Evolutionary conservation across 129 eudicot species (phyloP), one percentile per base, ranked within the genome.

Genomic region (Scalesia atractyloides): DNA sequence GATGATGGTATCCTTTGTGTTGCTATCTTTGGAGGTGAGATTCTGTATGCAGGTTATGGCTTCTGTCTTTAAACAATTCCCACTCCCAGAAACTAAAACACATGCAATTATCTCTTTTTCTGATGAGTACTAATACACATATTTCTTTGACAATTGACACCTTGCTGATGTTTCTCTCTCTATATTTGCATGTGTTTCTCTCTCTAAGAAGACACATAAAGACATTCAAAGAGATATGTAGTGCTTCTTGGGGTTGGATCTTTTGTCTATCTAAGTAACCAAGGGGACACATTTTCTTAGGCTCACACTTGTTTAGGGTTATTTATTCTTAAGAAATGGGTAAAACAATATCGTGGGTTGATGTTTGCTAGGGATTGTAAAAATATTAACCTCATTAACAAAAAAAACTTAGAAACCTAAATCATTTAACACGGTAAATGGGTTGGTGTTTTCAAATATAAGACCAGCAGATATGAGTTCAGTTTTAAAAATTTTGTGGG

Each of bases 11-110:
- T 85, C 86, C 86, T 85, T 73, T 75, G 84, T 52, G 69, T 85
- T 85, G 82, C 89, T 83, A 82, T 85, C 82, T 85, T 85, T 85
- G 84, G 89, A 41, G 77, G 72, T 75, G 49, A 79, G 81, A 79
- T 78, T 74, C 83, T 73, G 66, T 69, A 67, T 34, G 78, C 86
- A 82, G 84, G 57, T 73, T 82, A 78, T 82, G 73, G 70, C 82
- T 75, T 50, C 84, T 70, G 82, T 82, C 77, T 75, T 73, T 82
- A 74, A 75, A 61, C 86, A 79, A 78, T 82, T 79, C 69, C 89
- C 76, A 79, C 76, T 59, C 84, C 60, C 78, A 82, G 86, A 78
- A 82, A 81, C 71, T 61, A 72, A 17, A 68, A 77, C 79, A 81
- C 79, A 76, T 81, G 75, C 70, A 51, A 71, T 44, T 47, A 49